Conservation (phyloP, 1,139 yeast genomes). For the Lodderomyces margitis region DNA sequence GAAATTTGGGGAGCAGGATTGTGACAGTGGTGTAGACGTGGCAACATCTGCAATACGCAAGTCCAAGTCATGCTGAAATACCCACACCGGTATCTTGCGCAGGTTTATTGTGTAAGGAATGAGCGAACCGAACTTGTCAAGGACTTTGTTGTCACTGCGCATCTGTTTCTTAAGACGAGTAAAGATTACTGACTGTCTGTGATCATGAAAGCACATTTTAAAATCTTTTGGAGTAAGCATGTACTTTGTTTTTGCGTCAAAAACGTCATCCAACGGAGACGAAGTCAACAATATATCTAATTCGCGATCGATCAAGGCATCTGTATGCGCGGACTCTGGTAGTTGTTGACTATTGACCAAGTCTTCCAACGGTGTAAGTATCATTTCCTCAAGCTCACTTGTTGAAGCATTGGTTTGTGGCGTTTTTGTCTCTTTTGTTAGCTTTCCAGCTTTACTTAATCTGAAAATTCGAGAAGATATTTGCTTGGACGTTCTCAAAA, state of each 20-base stretch:
- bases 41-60: constrained; percentile 9
- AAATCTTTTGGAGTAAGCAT: constrained; percentile 14
- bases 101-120: constrained; percentile 5
- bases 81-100: constrained; percentile 14
- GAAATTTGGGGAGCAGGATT: constrained; percentile 11
- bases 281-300: constrained; percentile 26
- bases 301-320: constrained; percentile 27
- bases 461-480: constrained; percentile 35
- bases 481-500: constrained; percentile 39
- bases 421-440: constrained; percentile 16
- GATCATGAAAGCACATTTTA: constrained; percentile 12
- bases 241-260: constrained; percentile 8
- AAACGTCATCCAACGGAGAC: constrained; percentile 23
- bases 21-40: constrained; percentile 17
- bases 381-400: constrained; percentile 22
- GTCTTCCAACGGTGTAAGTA: constrained; percentile 26
- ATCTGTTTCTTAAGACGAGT: constrained; percentile 5
- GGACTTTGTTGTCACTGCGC: neutral
- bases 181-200: constrained; percentile 1
- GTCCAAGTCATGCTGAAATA: constrained; percentile 15
- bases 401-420: constrained; percentile 12
- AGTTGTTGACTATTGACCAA: constrained; percentile 16
- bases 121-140: neutral
- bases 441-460: constrained; percentile 21
- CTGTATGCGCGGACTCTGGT: constrained; percentile 18